phyloP scores from a whole-genome alignment of 1,139 yeast genomes.

The Casaregolazyma lundiana region DNA sequence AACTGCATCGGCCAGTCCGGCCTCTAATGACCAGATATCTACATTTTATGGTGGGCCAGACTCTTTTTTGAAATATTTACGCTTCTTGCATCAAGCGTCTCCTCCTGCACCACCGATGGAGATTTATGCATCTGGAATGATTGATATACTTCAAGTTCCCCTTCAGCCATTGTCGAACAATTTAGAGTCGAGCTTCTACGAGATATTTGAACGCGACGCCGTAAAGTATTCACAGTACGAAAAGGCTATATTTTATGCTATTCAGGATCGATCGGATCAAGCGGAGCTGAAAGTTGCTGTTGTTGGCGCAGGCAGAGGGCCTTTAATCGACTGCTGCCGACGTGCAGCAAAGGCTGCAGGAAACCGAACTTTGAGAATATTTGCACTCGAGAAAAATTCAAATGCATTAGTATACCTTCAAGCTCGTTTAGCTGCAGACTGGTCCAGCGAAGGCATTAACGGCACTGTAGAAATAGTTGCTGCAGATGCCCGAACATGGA shows the following conservation, averaged over 20 bases:
- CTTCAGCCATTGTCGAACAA: slow-evolving; percentile 63
- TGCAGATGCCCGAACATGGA: slow-evolving; percentile 55
- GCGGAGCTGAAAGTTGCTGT: slow-evolving; percentile 44
- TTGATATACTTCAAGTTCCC: slow-evolving; percentile 51
- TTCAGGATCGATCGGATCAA: slow-evolving; percentile 29
- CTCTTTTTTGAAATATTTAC: slow-evolving; percentile 49
- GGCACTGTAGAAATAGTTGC: slow-evolving; percentile 44
- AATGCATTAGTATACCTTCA: slow-evolving; percentile 47
- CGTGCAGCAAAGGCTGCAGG: slow-evolving; percentile 38
- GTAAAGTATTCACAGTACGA: slow-evolving; percentile 65
- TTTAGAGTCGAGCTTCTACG: slow-evolving; percentile 56
- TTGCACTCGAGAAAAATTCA: slow-evolving; percentile 69
- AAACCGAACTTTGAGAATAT: slow-evolving; percentile 35
- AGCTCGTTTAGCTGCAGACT: slow-evolving; percentile 25
- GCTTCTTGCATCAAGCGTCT: slow-evolving; percentile 42
- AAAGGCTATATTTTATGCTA: slow-evolving; percentile 58
- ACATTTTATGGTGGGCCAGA: slow-evolving; percentile 40
- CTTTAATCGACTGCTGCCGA: slow-evolving; percentile 54
- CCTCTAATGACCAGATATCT: slow-evolving; percentile 6
- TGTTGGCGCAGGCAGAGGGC: slow-evolving; percentile 88
- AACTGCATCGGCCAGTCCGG: slow-evolving; percentile 14
- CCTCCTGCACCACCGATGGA: slow-evolving; percentile 35
- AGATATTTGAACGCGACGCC: slow-evolving; percentile 63
- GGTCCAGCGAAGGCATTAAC: slow-evolving; percentile 22
- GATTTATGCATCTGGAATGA: slow-evolving; percentile 34